phyloP scores from a whole-genome alignment of 2,329 filamentous ascomycete genomes.

The Hymenoscyphus infarciens region DNA sequence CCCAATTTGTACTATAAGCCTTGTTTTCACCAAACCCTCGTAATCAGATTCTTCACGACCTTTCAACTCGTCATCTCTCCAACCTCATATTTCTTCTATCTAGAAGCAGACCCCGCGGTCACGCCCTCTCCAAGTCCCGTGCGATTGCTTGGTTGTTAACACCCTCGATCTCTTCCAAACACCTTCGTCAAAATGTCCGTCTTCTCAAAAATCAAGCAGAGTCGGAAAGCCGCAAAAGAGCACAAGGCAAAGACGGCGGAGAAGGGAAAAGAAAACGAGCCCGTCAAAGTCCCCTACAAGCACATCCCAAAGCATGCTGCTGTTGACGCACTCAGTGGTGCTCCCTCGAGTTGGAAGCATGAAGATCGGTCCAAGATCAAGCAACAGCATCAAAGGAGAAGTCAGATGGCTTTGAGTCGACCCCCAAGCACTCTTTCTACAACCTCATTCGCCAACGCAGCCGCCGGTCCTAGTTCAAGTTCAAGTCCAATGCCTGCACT shows the following conservation, averaged over 20 bases:
- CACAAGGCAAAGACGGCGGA: slow-evolving; percentile 47
- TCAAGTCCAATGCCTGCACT: slow-evolving; percentile 18
- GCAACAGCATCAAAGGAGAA: slow-evolving; percentile 32
- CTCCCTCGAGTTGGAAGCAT: slow-evolving; percentile 49
- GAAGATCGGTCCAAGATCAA: slow-evolving; percentile 36
- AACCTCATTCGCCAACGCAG: slow-evolving; percentile 21
- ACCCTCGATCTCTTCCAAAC: neutral
- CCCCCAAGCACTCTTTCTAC: slow-evolving; percentile 26
- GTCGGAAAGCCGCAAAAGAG: slow-evolving; percentile 54
- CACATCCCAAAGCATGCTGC: slow-evolving; percentile 62
- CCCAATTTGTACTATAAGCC: neutral
- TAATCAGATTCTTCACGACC: neutral
- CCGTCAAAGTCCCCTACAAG: slow-evolving; percentile 46
- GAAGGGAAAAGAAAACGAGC: slow-evolving; percentile 41
- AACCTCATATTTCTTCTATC: neutral
- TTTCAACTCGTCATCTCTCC: neutral
- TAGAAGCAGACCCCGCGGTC: neutral
- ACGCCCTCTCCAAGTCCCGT: neutral
- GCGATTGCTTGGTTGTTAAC: neutral
- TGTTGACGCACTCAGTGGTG: slow-evolving; percentile 52
- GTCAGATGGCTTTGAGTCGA: slow-evolving; percentile 29
- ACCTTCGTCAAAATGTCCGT: slow-evolving; percentile 47
- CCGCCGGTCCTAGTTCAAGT: slow-evolving; percentile 17
- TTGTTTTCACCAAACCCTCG: neutral
- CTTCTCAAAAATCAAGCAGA: slow-evolving; percentile 50